Evolutionary conservation across 1,284 basidiomycete species (phyloP).

Genomic region (Sparassis latifolia): DNA sequence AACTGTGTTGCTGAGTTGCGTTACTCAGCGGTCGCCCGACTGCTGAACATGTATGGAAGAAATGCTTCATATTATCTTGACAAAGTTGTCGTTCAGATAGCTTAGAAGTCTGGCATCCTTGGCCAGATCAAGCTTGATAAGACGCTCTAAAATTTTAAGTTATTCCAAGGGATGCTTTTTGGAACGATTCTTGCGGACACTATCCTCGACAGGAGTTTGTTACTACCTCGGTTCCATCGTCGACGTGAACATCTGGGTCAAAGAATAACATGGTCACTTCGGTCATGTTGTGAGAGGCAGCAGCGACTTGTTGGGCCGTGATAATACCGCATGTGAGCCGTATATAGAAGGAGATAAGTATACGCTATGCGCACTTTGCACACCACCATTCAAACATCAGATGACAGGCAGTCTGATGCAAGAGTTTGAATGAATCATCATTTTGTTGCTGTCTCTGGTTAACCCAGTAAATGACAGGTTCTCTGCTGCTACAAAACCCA

Average conservation of each 20-base stretch:
- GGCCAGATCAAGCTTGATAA: conserved; percentile 97
- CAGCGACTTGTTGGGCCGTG: no score
- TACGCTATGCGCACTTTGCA: no score
- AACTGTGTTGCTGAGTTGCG: conserved; percentile 77
- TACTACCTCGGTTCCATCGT: conserved; percentile 98
- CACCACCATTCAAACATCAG: no score
- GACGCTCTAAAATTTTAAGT: conserved; percentile 99
- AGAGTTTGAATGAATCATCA: no score
- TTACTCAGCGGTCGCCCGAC: conserved; percentile 97
- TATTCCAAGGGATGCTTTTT: conserved; percentile 69
- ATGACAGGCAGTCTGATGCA: no score
- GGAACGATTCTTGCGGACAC: neutral
- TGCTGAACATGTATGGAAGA: conserved; percentile 99
- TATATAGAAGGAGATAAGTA: no score
- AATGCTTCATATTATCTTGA: conserved; percentile 96
- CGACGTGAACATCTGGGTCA: conserved; percentile 64
- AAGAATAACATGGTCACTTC: no score
- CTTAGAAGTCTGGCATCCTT: conserved; percentile 97
- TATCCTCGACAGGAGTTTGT: conserved; percentile 67
- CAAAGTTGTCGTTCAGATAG: conserved; percentile 95
- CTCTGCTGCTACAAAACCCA: no score
- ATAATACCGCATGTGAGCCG: no score
- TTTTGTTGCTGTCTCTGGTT: no score
- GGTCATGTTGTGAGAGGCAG: no score
- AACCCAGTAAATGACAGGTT: no score